A percentile compares a stretch with the other conserved stretches of the same genome.
Evolutionary conservation across 108 stramenopile species (phyloP).

Genomic region (Cyclostephanos invisitatus): DNA sequence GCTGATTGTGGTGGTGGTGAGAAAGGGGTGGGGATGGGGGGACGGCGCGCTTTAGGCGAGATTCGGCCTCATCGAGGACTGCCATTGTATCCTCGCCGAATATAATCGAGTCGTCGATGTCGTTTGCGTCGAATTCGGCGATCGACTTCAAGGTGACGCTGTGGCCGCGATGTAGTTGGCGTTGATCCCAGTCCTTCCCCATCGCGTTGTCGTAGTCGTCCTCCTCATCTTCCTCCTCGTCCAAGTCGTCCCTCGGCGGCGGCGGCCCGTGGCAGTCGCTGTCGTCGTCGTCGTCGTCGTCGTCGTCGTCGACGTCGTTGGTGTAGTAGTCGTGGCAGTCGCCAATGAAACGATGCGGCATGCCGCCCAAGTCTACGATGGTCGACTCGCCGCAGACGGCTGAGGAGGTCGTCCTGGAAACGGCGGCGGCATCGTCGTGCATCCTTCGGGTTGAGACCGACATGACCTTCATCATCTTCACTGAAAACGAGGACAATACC

Average conservation of each 20-base stretch:
- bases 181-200: neutral
- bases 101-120: constrained; percentile 18
- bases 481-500: too few species aligned
- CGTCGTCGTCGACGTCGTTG: too few species aligned
- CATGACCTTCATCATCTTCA: too few species aligned
- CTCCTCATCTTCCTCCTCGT: neutral
- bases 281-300: too few species aligned
- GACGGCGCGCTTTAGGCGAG: constrained; percentile 16
- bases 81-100: constrained; percentile 47
- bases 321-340: too few species aligned
- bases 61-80: constrained; percentile 42
- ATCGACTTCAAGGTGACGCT: neutral
- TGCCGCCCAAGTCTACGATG: too few species aligned
- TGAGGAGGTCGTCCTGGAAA: too few species aligned
- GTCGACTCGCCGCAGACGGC: too few species aligned
- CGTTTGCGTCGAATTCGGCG: neutral
- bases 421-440: too few species aligned
- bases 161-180: neutral
- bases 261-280: constrained; percentile 2
- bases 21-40: constrained; percentile 19
- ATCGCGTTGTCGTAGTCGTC: neutral
- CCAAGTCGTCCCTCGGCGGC: constrained; percentile 4
- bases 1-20: too few species aligned
- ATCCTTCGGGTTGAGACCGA: too few species aligned
- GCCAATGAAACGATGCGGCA: too few species aligned